Base-by-base conservation (phyloP, 2,329 filamentous ascomycete genomes). In the Coniella lustricola region DNA sequence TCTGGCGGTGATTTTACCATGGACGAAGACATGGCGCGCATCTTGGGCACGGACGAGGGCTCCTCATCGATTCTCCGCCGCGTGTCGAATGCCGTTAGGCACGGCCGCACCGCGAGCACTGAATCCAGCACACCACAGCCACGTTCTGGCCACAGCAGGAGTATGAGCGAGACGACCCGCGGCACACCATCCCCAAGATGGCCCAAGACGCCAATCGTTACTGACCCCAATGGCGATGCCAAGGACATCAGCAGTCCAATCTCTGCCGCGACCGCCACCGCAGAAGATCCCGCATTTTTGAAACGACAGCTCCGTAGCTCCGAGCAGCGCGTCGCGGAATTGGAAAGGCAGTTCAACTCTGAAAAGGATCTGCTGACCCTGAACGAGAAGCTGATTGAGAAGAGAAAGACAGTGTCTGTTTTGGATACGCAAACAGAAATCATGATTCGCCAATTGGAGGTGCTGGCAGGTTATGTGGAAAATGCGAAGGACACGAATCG, bases 371-470 rank as follows among this genome's bases (percentile, higher is more conserved):
- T 83, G 20, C 85, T 85, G 67, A 85, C 83, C 58, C 81, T 94
- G 25, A 94, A 94, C 66, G 90, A 85, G 58, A 91, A 90, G 62
- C 72, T 97, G 20, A 77, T 87, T 32, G 90, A 97, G 67, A 97
- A 97, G 71, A 79, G 93, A 50, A 95, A 94, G 60, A 97, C 93
- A 0, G 93, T 98, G 64, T 91, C 91, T 7, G 87, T 94, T 16
- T 74, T 97, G 44, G 91, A 97, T 63, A 91, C 90, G 0, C 89
- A 96, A 67, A 89, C 90, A 44, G 91, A 97, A 67, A 90, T 97
- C 64, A 91, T 95, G 68, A 87, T 97, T 59, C 85, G 87, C 35
- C 90, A 97, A 65, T 74, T 97, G 16, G 89, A 95, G 61, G 85
- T 91, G 33, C 78, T 96, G 59, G 90, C 89, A 3, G 88, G 90